phyloP scores from a whole-genome alignment of 768 basidiomycete species.

The Candolleomyces efflorescens region DNA sequence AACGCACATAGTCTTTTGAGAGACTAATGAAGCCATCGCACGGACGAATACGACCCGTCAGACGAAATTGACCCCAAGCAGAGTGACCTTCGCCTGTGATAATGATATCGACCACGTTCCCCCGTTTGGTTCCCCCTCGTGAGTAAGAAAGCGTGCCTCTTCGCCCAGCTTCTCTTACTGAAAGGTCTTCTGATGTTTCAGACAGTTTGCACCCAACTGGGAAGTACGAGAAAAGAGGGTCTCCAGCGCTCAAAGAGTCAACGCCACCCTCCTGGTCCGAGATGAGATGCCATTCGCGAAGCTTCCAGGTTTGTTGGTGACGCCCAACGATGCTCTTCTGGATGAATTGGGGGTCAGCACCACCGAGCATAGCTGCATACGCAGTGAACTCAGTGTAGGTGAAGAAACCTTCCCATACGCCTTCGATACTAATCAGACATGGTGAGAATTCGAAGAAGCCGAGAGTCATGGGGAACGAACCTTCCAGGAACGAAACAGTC shows the following conservation, averaged over 20 bases:
- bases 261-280: slow-evolving; percentile 22
- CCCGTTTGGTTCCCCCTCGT: slow-evolving; percentile 20
- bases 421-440: slow-evolving; percentile 53
- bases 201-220: slow-evolving; percentile 47
- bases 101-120: slow-evolving; percentile 48
- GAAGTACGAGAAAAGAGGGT: slow-evolving; percentile 59
- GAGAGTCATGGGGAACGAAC: slow-evolving; percentile 20
- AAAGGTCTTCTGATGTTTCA: slow-evolving; percentile 45
- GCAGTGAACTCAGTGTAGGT: slow-evolving; percentile 85
- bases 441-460: background rate
- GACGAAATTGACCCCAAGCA: slow-evolving; percentile 83
- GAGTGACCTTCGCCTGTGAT: slow-evolving; percentile 87
- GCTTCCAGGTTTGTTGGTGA: slow-evolving; percentile 88
- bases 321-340: slow-evolving; percentile 73
- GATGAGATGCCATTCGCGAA: slow-evolving; percentile 69
- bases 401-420: slow-evolving; percentile 78
- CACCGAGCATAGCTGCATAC: slow-evolving; percentile 74
- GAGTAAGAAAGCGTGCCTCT: slow-evolving; percentile 26
- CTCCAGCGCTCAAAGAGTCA: slow-evolving; percentile 49
- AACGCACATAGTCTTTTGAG: slow-evolving; percentile 78
- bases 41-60: slow-evolving; percentile 75
- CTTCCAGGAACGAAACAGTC: slow-evolving; percentile 58
- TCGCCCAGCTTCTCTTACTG: slow-evolving; percentile 41
- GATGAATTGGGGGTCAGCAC: slow-evolving; percentile 59
- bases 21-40: slow-evolving; percentile 79